Evolutionary conservation across 148 eudicot genomes (phyloP).

Genomic region (Euryodendron excelsum): DNA sequence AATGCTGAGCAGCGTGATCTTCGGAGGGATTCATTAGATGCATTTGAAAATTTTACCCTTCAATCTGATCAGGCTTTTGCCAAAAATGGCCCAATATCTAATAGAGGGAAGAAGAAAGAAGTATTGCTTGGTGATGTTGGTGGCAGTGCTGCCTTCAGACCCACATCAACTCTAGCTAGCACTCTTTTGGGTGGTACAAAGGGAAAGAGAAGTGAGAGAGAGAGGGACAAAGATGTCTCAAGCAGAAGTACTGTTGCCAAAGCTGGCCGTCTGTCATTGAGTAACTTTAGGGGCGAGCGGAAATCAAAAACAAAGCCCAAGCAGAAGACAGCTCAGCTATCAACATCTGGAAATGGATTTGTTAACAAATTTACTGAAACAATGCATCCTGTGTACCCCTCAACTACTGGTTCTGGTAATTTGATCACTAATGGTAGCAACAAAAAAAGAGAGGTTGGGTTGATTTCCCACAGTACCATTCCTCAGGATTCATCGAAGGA

Average conservation of each 20-base stretch:
- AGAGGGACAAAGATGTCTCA: conserved; percentile 28
- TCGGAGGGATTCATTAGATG: conserved; percentile 33
- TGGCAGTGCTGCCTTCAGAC: conserved; percentile 41
- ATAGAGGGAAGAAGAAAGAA: conserved; percentile 87
- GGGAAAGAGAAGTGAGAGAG: conserved; percentile 89
- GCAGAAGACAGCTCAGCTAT: conserved; percentile 69
- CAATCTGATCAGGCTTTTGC: conserved; percentile 67
- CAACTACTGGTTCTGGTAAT: conserved; percentile 34
- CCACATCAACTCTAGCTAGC: conserved; percentile 41
- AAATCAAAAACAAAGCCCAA: conserved; percentile 84
- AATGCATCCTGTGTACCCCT: conserved; percentile 43
- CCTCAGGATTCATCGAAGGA: conserved; percentile 44
- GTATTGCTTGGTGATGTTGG: conserved; percentile 73
- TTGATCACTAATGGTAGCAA: conserved; percentile 24
- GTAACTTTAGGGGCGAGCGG: conserved; percentile 64
- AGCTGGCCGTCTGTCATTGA: conserved; percentile 51
- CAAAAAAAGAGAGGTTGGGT: conserved; percentile 45
- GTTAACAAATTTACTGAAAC: conserved; percentile 28
- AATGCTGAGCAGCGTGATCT: conserved; percentile 35
- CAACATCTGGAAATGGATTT: conserved; percentile 40
- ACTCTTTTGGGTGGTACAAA: conserved; percentile 59
- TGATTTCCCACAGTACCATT: conserved; percentile 38
- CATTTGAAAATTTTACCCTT: conserved; percentile 37
- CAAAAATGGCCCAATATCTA: conserved; percentile 64
- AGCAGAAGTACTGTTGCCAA: conserved; percentile 37